Base-by-base conservation (phyloP, 208 protist species). In the Trypanosoma lewisi region DNA sequence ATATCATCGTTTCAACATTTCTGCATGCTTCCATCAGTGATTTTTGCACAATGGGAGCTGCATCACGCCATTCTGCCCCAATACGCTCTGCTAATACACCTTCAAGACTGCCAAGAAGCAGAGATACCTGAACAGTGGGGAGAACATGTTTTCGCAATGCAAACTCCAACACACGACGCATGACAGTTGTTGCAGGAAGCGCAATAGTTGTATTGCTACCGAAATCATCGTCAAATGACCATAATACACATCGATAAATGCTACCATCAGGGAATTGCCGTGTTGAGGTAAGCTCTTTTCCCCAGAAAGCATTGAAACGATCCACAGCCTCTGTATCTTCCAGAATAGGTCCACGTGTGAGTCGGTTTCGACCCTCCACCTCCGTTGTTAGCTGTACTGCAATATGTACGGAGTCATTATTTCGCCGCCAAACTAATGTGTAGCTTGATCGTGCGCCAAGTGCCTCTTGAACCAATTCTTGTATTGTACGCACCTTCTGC, bases 171-270 rank as follows among this genome's bases (percentile, higher is more conserved):
- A 94, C 77, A 23, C 67, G 78, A 16, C 79, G 82, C 55, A 83
- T 67, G 23, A 91, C 81, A 25, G 63, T 66, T 0, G 83, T 75
- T 36, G 84, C 80, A 52, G 78, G 76, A 21, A 90, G 74, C 11
- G 77, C 69, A 4, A 78, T 41, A 17, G 80, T 83, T 21, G 83
- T 78, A 71, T 87, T 65, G n/a, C 69, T 65, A 19, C 74, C 76
- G 25, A 66, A 50, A 16, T 82, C 77, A 44, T 92, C 81, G 1
- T 80, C 63, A 54, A 90, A 82, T 34, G 36, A 63, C 84, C 85
- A 93, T 23, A 92, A 67, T 28, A 95, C 84, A 52, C 89, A 95
- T 58, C 86, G 80, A 71, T 93, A 87, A 56, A 93, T 85, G 60
- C 78, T 75, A 44, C 89, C 89, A 58, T 95, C 89, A 36, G 84